phyloP scores from a whole-genome alignment of 2,329 filamentous ascomycete genomes.

The Colletotrichum simmondsii region DNA sequence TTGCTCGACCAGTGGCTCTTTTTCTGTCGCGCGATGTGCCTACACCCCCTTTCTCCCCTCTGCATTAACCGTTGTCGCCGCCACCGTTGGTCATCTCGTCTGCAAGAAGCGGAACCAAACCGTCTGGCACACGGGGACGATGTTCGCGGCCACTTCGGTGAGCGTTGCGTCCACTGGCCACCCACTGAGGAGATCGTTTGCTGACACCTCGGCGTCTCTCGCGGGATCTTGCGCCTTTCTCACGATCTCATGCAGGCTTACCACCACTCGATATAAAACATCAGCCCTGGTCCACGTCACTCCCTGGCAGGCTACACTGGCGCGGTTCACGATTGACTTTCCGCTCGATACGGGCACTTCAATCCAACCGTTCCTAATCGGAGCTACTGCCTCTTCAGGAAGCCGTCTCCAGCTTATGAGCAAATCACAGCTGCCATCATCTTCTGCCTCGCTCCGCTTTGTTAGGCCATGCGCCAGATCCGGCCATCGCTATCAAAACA shows the following conservation, averaged over 20 bases:
- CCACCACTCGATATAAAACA: conserved; percentile 12
- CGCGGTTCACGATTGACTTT: conserved; percentile 25
- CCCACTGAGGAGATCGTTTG: neutral
- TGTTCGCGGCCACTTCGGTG: neutral
- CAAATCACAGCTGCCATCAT: conserved; percentile 7
- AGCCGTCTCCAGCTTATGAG: neutral
- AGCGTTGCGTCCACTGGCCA: neutral
- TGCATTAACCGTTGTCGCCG: neutral
- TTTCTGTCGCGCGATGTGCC: conserved; percentile 4
- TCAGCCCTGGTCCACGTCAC: conserved; percentile 7
- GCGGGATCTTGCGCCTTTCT: conserved; percentile 19
- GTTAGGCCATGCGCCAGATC: conserved; percentile 28
- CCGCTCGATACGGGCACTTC: conserved; percentile 13
- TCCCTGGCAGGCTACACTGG: neutral
- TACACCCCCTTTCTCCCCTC: neutral
- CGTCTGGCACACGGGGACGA: neutral
- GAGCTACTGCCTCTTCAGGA: conserved; percentile 19
- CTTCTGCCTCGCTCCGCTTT: conserved; percentile 6
- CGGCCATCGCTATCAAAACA: conserved; percentile 20
- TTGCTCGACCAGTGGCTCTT: neutral
- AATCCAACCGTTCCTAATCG: conserved; percentile 8
- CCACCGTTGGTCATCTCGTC: neutral
- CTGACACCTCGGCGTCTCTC: neutral
- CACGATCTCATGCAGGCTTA: conserved; percentile 32
- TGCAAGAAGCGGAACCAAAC: neutral